Evolutionary conservation across 2,329 filamentous ascomycete species (phyloP).

Genomic region (Ramularia collo-cygni): DNA sequence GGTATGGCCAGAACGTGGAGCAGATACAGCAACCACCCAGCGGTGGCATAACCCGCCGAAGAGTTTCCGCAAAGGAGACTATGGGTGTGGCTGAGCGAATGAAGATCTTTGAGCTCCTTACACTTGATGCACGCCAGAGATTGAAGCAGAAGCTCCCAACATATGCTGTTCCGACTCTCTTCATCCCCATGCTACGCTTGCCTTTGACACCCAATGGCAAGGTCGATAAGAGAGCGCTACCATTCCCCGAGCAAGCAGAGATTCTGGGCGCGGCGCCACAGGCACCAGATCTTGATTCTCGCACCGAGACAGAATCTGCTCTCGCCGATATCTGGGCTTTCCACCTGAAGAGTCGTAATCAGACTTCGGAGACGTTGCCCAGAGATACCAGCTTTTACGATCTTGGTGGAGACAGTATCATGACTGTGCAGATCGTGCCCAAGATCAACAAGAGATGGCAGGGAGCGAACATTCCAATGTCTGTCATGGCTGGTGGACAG

Average conservation of each 20-base stretch:
- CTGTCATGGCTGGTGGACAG: conserved; percentile 57
- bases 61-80: conserved; percentile 25
- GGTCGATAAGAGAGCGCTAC: conserved; percentile 70
- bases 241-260: conserved; percentile 70
- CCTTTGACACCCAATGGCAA: conserved; percentile 83
- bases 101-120: conserved; percentile 55
- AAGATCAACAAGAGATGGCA: conserved; percentile 56
- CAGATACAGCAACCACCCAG: conserved; percentile 14
- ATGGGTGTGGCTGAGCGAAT: conserved; percentile 35
- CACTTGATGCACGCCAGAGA: conserved; percentile 57
- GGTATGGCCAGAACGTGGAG: conserved; percentile 46
- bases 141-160: conserved; percentile 64
- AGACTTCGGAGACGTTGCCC: conserved; percentile 59
- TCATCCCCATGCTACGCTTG: conserved; percentile 65
- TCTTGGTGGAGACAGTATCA: conserved; percentile 70
- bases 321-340: conserved; percentile 68
- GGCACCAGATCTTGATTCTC: conserved; percentile 39
- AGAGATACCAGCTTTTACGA: conserved; percentile 67
- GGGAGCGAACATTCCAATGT: conserved; percentile 62
- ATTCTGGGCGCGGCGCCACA: conserved; percentile 50
- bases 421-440: conserved; percentile 75
- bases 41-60: conserved; percentile 14
- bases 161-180: conserved; percentile 69
- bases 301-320: conserved; percentile 54
- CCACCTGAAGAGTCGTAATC: conserved; percentile 55